phyloP scores from a whole-genome alignment of 2,329 filamentous ascomycete species.

The Aspergillus quadrilineatus region DNA sequence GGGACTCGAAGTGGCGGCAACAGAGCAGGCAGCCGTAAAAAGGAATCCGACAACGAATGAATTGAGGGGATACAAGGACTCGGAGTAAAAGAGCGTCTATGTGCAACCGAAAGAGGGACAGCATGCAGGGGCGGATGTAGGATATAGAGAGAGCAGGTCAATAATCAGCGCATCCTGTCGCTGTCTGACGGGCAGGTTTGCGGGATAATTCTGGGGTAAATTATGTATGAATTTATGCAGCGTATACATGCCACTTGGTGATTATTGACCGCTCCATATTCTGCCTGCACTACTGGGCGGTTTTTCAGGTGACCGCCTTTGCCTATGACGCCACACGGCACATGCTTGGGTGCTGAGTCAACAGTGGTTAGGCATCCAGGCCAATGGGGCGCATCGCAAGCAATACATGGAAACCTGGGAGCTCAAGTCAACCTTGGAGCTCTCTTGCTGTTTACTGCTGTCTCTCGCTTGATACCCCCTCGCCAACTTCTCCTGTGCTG shows the following conservation, averaged over 20 bases:
- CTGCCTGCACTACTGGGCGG: not conserved
- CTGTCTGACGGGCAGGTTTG: conserved; percentile 1
- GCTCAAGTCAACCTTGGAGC: conserved; percentile 13
- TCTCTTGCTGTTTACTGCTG: conserved; percentile 10
- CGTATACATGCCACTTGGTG: not conserved
- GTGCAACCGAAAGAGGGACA: not conserved
- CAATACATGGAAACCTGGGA: not conserved
- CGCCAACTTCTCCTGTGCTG: not conserved
- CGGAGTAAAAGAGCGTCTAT: not conserved
- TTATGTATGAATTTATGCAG: conserved; percentile 6
- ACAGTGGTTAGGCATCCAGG: conserved; percentile 6
- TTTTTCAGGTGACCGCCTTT: conserved; percentile 31
- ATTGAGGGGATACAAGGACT: not conserved
- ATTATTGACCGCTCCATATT: not conserved
- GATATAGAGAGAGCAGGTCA: not conserved
- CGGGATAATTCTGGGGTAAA: conserved; percentile 18
- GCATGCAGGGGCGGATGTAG: not conserved
- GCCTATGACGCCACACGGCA: conserved; percentile 35
- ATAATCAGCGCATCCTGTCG: conserved; percentile 1
- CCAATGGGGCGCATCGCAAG: conserved; percentile 7
- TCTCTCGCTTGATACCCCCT: not conserved
- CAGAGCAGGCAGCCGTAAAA: conserved; percentile 2
- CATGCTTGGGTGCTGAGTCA: conserved; percentile 15
- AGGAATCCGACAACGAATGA: not conserved
- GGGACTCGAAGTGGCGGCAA: conserved; percentile 1